Evolutionary conservation across 495 filamentous ascomycete species (phyloP).

Genomic region (Elaphomyces granulatus): DNA sequence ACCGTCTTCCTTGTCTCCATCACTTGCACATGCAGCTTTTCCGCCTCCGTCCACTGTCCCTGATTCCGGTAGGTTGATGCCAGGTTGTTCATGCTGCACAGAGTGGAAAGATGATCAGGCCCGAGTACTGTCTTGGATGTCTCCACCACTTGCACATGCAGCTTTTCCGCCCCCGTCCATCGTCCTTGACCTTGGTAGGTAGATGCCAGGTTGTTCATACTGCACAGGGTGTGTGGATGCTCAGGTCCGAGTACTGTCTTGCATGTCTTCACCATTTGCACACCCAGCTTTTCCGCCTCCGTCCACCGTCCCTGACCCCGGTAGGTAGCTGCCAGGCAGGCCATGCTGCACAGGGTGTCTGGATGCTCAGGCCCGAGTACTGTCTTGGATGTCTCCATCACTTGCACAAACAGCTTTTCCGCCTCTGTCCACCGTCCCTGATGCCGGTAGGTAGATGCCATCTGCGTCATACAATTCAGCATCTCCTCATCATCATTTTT

Average conservation of each 20-base stretch:
- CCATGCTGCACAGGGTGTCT: constrained; percentile 14
- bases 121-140: constrained; percentile 9
- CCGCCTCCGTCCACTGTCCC: too few relatives aligned
- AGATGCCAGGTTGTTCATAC: constrained; percentile 26
- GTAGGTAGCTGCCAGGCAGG: constrained; percentile 17
- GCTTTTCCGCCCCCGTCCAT: constrained; percentile 17
- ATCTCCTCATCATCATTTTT: too few relatives aligned
- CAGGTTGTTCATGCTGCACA: constrained; percentile 18
- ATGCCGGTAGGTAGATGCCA: too few relatives aligned
- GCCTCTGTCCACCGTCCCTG: too few relatives aligned
- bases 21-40: too few relatives aligned
- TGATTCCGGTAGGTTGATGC: constrained; percentile 10
- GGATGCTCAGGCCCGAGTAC: constrained; percentile 10
- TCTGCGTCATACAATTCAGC: too few relatives aligned
- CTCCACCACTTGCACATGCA: constrained; percentile 14
- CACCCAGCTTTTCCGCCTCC: constrained; percentile 22
- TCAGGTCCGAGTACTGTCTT: constrained; percentile 19
- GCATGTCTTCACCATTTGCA: constrained; percentile 14
- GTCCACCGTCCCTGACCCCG: constrained; percentile 19
- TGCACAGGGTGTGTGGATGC: constrained; percentile 24
- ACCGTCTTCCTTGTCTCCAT: too few relatives aligned
- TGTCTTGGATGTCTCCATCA: constrained; percentile 3
- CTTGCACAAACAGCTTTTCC: constrained; percentile 13
- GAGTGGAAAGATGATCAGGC: constrained; percentile 9
- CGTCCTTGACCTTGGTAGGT: constrained; percentile 13